A percentile compares a stretch with the other conserved stretches of the same genome.
Evolutionary conservation across 164 flowering plant genomes (phyloP).

Genomic region (Sextonia rubra): DNA sequence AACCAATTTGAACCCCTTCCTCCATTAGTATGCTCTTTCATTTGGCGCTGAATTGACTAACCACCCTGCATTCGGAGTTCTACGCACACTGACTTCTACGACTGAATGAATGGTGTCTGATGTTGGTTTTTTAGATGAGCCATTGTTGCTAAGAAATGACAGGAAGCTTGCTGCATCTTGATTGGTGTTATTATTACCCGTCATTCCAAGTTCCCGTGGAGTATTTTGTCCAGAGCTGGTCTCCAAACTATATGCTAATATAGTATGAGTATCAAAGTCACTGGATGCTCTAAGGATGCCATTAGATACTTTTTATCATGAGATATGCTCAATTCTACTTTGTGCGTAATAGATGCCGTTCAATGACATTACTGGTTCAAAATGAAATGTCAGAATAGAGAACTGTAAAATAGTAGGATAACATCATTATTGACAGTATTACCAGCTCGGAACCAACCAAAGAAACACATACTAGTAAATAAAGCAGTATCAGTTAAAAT

Average conservation of each 20-base stretch:
- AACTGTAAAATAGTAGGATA: too few relatives aligned
- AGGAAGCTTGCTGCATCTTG: slow-evolving; percentile 33
- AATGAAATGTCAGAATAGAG: too few relatives aligned
- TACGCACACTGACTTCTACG: slow-evolving; percentile 27
- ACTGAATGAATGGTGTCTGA: slow-evolving; percentile 15
- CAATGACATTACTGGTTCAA: too few relatives aligned
- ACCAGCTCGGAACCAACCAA: too few relatives aligned
- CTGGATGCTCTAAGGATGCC: too few relatives aligned
- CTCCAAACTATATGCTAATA: slow-evolving; percentile 60
- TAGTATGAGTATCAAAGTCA: too few relatives aligned
- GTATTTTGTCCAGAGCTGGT: slow-evolving; percentile 67
- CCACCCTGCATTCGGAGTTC: slow-evolving; percentile 49
- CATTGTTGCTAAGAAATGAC: slow-evolving; percentile 23
- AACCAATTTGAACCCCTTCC: slow-evolving; percentile 33
- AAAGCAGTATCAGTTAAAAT: too few relatives aligned
- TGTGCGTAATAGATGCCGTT: too few relatives aligned
- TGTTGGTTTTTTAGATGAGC: slow-evolving; percentile 20
- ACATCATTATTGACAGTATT: too few relatives aligned
- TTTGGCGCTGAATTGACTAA: slow-evolving; percentile 51
- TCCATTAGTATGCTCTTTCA: slow-evolving; percentile 28
- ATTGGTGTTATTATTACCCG: slow-evolving; percentile 23
- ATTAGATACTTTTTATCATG: too few relatives aligned
- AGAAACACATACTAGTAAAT: too few relatives aligned
- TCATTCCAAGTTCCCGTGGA: slow-evolving; percentile 42
- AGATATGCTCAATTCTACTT: too few relatives aligned